These are phyloP conservation scores for Oryza meridionalis DNA, from an alignment of 176 grass and related monocot genomes.

Conservation along the genomic window DNA sequence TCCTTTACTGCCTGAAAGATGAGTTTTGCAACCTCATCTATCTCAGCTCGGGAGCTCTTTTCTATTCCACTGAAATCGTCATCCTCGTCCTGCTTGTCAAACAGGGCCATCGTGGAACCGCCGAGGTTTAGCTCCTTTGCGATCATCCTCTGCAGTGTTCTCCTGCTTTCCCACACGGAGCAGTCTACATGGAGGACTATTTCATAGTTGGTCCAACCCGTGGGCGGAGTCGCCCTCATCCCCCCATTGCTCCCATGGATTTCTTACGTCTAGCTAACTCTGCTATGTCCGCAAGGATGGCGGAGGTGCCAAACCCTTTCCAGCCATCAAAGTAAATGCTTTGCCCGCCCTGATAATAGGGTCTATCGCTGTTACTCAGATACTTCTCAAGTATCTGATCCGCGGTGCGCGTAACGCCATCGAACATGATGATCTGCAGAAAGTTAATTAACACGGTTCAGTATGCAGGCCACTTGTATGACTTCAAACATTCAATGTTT, in stretches of 20 bases:
- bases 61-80: constrained; percentile 18
- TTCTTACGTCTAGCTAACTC: not conserved
- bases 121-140: not conserved
- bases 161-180: constrained; percentile 15
- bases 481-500: too few species aligned
- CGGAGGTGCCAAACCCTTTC: not conserved
- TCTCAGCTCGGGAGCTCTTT: constrained; percentile 14
- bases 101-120: not conserved
- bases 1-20: not conserved
- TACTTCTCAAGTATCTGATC: too few species aligned
- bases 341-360: not conserved
- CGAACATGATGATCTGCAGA: too few species aligned
- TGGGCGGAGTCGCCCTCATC: too few species aligned
- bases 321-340: constrained; percentile 1
- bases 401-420: too few species aligned
- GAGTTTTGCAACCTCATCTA: not conserved
- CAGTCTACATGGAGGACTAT: constrained; percentile 15
- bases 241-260: too few species aligned
- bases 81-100: not conserved
- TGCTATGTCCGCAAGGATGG: not conserved
- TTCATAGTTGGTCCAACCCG: too few species aligned
- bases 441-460: too few species aligned
- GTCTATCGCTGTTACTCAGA: too few species aligned
- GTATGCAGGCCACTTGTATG: too few species aligned
- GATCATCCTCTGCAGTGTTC: not conserved